phyloP scores from a whole-genome alignment of 352 stramenopile species.

The Blastocystis sp. region DNA sequence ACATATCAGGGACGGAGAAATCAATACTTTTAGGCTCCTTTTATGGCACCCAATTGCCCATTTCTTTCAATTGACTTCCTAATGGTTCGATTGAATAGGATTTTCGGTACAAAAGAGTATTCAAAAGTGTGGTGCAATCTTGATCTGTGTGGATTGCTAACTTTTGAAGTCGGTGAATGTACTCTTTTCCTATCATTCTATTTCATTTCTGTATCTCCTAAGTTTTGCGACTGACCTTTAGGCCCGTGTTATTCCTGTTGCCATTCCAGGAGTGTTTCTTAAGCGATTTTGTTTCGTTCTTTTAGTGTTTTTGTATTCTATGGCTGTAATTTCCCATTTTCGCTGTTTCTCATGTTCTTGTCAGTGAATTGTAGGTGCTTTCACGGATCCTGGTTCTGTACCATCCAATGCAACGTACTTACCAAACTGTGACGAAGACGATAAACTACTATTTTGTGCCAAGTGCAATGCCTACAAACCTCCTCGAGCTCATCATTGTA shows the following conservation, averaged over 20 bases:
- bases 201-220: not conserved
- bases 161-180: conserved; percentile 15
- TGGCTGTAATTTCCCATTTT: conserved; percentile 45
- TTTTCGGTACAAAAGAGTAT: conserved; percentile 19
- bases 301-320: conserved; percentile 44
- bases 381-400: conserved; percentile 53
- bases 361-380: conserved; percentile 10
- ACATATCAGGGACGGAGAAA: too few species aligned
- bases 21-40: too few species aligned
- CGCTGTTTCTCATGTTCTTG: not conserved
- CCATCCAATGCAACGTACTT: not conserved
- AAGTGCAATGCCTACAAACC: conserved; percentile 75
- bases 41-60: too few species aligned
- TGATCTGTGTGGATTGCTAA: conserved; percentile 27
- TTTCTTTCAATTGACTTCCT: too few species aligned
- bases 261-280: not conserved
- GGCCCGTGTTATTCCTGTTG: conserved; percentile 9
- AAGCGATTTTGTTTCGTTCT: not conserved
- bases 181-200: conserved; percentile 19
- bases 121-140: conserved; percentile 23
- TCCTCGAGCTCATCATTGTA: conserved; percentile 72
- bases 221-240: not conserved
- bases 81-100: not conserved
- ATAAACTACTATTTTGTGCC: conserved; percentile 66
- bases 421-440: conserved; percentile 57